Evolutionary conservation across 306 rosid species (phyloP).

Genomic region (Cotoneaster glaucophyllus): DNA sequence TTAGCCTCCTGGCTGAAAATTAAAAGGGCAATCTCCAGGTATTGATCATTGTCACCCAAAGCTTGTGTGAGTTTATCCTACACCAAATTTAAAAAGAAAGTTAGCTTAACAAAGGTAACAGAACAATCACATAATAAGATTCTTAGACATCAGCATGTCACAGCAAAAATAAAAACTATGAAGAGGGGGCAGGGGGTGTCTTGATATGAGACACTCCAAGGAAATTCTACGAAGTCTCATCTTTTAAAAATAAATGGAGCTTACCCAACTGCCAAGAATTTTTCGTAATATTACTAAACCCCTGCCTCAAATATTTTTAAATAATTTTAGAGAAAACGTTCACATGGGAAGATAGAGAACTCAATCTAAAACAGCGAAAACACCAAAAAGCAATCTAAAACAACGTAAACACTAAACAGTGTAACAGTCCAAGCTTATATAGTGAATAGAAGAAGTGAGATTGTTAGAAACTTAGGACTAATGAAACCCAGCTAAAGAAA

Average conservation of each 20-base stretch:
- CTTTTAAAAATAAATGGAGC: background rate
- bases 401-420: background rate
- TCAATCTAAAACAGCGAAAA: background rate
- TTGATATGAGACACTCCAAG: background rate
- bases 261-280: background rate
- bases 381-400: background rate
- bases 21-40: conserved; percentile 72
- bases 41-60: conserved; percentile 60
- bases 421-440: background rate
- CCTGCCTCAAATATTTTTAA: background rate
- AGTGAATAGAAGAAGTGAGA: background rate
- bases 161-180: background rate
- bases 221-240: background rate
- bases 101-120: conserved; percentile 19
- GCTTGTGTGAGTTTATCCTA: conserved; percentile 69
- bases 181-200: background rate
- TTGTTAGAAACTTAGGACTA: background rate
- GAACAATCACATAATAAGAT: background rate
- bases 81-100: conserved; percentile 14
- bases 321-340: background rate
- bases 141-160: background rate
- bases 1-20: conserved; percentile 69
- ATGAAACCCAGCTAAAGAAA: background rate
- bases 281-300: background rate
- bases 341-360: background rate